phyloP scores from a whole-genome alignment of 2,329 filamentous ascomycete species.

The Sphaerostilbella broomeana region DNA sequence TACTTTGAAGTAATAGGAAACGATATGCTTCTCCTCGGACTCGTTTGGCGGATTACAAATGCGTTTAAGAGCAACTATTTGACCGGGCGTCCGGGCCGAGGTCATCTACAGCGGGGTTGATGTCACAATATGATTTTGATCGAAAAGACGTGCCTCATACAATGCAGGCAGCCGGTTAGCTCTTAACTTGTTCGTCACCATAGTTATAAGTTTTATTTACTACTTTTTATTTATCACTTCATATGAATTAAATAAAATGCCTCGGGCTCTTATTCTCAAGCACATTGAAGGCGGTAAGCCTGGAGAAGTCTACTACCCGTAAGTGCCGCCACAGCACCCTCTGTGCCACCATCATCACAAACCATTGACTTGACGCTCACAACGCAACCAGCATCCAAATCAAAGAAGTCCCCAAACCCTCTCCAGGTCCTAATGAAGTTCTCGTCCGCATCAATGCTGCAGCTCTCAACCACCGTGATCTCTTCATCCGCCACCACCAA shows the following conservation, averaged over 20 bases:
- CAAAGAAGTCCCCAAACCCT: conserved; percentile 55
- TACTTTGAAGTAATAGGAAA: too few relatives aligned
- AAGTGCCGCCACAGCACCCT: conserved; percentile 20
- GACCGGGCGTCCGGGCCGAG: neutral
- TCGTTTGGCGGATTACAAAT: conserved; percentile 5
- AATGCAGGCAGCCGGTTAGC: too few relatives aligned
- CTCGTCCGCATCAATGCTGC: conserved; percentile 70
- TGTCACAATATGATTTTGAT: neutral
- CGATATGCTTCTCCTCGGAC: too few relatives aligned
- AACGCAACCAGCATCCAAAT: conserved; percentile 44
- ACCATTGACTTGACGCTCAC: conserved; percentile 10
- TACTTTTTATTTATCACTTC: too few relatives aligned
- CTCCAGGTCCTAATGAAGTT: conserved; percentile 60
- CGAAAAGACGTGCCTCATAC: too few relatives aligned
- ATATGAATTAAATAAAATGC: too few relatives aligned
- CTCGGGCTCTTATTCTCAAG: conserved; percentile 54
- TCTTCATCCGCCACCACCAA: conserved; percentile 87
- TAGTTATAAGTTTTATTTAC: too few relatives aligned
- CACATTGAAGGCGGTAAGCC: conserved; percentile 70
- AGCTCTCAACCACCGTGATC: conserved; percentile 89
- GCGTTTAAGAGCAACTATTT: neutral
- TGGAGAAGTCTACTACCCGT: conserved; percentile 82
- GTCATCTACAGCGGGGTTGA: neutral
- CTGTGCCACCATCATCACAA: neutral
- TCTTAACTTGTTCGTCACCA: too few relatives aligned